Evolutionary conservation across 805 yeast genomes (phyloP), one percentile per base, ranked within the genome.

Genomic region (Saturnispora hagleri): DNA sequence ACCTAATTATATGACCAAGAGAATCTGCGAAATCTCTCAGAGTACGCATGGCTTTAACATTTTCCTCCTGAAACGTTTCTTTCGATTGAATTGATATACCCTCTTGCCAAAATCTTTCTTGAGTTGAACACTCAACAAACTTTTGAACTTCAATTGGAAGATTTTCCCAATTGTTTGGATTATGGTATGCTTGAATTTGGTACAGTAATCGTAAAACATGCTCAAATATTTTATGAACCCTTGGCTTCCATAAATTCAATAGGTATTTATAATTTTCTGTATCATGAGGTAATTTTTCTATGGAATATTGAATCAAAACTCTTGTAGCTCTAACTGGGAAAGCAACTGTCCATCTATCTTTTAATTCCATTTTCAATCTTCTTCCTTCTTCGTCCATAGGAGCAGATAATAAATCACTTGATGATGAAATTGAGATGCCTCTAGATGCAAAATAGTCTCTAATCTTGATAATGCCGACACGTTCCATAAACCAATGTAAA

Each of bases 91-190:
- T 86, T 1, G 97, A 87, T 22, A 95, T 95, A 17, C 99, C 99
- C 55, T 89, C 95, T 63, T 95, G 98, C 99, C 99, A 93, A 66
- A 93, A 93, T 61, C 98, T 75, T 70, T 93, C 99, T 64, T 84
- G 81, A 47, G 95, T 85, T 54, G 95, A 84, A 60, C 88, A 84
- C 57, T 79, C 78, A n/a, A 91, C 96, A 72, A 95, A 91, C 1
- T 91, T 75, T 65, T 88, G 96, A 1, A 93, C 98, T 52, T 89
- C 95, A 2, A 76, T 77, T 0, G 99, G 98, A 47, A 93, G 72
- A 40, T 80, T 86, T 13, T 73, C 73, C 98, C 99, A 91, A 66
- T 91, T 91, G 12, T 75, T 84, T 0, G 98, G 96, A 61, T 93
- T 87, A 65, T 89, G 97, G 62, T 90, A 93, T 0, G 96, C 89